Evolutionary conservation across 176 grass and related monocot genomes (phyloP).

Genomic region (Alopecurus myosuroides): DNA sequence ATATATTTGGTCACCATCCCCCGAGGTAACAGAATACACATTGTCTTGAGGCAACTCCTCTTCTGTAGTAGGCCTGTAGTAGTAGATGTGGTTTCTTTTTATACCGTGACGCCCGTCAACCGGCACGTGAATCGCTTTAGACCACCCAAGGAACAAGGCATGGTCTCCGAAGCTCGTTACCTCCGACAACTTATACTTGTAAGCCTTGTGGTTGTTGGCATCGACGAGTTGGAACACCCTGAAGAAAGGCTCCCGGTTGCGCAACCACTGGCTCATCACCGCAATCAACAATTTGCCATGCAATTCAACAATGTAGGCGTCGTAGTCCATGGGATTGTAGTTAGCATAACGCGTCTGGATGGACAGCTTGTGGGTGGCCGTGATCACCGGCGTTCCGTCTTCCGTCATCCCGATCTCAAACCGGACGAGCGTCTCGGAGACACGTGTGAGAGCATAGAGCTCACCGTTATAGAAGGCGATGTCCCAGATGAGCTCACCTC

Average conservation of each 20-base stretch:
- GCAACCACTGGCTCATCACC: not conserved
- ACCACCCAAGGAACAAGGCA: not conserved
- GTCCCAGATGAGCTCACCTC: not conserved
- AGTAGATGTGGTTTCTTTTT: not conserved
- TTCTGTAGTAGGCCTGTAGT: not conserved
- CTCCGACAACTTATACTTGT: not conserved
- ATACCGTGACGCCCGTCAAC: not conserved
- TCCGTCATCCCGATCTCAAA: not conserved
- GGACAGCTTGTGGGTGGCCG: not conserved
- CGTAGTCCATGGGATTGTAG: not conserved
- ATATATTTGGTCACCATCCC: not conserved
- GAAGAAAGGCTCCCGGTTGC: not conserved
- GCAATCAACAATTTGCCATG: not conserved
- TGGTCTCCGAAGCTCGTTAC: not conserved
- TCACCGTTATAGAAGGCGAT: not conserved
- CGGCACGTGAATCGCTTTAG: not conserved
- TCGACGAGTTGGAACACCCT: not conserved
- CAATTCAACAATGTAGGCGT: not conserved
- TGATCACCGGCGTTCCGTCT: not conserved
- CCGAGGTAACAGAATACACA: not conserved
- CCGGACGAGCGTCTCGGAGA: not conserved
- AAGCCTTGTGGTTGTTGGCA: not conserved
- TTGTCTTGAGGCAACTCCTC: not conserved
- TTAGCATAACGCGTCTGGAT: not conserved
- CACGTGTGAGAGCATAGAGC: not conserved